A percentile compares a stretch with the other conserved stretches of the same genome.
phyloP scores from a whole-genome alignment of 768 basidiomycete species.

The Sutorius australiensis region DNA sequence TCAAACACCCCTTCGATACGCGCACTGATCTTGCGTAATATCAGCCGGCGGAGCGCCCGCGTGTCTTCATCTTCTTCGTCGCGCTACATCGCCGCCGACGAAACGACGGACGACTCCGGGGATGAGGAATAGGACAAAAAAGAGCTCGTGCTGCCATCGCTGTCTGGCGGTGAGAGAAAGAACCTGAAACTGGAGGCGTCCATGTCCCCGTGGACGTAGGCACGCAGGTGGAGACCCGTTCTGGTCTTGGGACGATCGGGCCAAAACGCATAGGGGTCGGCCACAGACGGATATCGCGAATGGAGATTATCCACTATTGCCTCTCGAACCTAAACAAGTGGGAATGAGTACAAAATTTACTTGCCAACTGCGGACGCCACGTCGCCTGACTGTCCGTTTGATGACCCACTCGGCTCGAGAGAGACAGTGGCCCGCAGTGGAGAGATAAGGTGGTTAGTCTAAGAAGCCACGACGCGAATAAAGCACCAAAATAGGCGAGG shows the following conservation, averaged over 20 bases:
- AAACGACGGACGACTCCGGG: slow-evolving; percentile 35
- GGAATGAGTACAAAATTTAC: neutral
- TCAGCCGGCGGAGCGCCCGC: slow-evolving; percentile 55
- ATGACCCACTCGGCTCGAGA: slow-evolving; percentile 55
- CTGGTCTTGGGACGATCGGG: slow-evolving; percentile 1
- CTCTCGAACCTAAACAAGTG: slow-evolving; percentile 49
- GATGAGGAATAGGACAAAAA: slow-evolving; percentile 28
- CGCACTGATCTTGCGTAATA: slow-evolving; percentile 63
- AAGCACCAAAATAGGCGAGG: slow-evolving; percentile 6
- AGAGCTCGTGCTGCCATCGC: slow-evolving; percentile 8
- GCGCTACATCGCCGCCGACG: slow-evolving; percentile 47
- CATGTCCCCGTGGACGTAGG: neutral
- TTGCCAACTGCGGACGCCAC: slow-evolving; percentile 41
- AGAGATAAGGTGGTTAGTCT: slow-evolving; percentile 60
- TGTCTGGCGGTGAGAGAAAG: slow-evolving; percentile 18
- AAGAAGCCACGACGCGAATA: neutral
- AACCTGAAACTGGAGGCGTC: too few species aligned
- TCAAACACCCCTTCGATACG: slow-evolving; percentile 53
- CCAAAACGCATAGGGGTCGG: slow-evolving; percentile 21
- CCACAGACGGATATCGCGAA: slow-evolving; percentile 20
- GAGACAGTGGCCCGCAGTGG: slow-evolving; percentile 52
- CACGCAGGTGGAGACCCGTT: too few species aligned
- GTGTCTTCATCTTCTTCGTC: slow-evolving; percentile 64
- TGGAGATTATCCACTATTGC: slow-evolving; percentile 43
- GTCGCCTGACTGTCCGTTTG: slow-evolving; percentile 51